Evolutionary conservation across 208 protist genomes (phyloP).

Genomic region (Leishmania mexicana): DNA sequence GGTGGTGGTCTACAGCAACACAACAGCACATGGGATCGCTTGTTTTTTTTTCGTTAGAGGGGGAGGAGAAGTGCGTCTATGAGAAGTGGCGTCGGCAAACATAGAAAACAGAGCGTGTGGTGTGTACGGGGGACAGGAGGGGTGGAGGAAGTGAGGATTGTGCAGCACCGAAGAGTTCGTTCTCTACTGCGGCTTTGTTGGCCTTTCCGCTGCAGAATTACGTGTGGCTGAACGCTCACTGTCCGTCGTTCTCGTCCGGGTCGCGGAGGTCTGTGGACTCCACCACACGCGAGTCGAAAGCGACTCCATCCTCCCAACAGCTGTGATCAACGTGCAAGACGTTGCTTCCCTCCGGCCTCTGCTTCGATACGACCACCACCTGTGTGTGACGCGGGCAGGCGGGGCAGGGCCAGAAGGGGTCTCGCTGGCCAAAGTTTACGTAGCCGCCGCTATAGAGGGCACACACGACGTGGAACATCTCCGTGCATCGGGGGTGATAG

Average conservation of each 20-base stretch:
- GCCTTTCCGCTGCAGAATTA: neutral
- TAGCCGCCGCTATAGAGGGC: conserved; percentile 81
- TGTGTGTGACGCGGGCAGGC: conserved; percentile 85
- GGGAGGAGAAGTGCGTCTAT: neutral
- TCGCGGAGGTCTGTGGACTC: conserved; percentile 79
- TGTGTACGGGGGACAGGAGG: neutral
- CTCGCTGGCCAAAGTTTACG: conserved; percentile 88
- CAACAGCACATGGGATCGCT: neutral
- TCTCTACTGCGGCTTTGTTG: no score
- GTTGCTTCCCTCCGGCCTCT: conserved; percentile 10
- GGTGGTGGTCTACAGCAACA: neutral
- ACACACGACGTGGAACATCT: conserved; percentile 82
- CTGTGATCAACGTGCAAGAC: conserved; percentile 52
- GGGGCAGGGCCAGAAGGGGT: conserved; percentile 78
- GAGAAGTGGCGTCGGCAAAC: neutral
- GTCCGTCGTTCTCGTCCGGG: conserved; percentile 79
- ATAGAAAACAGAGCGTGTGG: neutral
- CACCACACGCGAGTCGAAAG: conserved; percentile 84
- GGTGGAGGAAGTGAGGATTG: no score
- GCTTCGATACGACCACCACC: conserved; percentile 50
- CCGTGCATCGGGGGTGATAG: conserved; percentile 87
- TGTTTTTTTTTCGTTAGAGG: no score
- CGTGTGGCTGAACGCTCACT: conserved; percentile 9
- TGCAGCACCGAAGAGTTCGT: neutral
- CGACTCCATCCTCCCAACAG: conserved; percentile 82